Conservation (phyloP, 495 filamentous ascomycete species). For the Beverwykella pulmonaria region DNA sequence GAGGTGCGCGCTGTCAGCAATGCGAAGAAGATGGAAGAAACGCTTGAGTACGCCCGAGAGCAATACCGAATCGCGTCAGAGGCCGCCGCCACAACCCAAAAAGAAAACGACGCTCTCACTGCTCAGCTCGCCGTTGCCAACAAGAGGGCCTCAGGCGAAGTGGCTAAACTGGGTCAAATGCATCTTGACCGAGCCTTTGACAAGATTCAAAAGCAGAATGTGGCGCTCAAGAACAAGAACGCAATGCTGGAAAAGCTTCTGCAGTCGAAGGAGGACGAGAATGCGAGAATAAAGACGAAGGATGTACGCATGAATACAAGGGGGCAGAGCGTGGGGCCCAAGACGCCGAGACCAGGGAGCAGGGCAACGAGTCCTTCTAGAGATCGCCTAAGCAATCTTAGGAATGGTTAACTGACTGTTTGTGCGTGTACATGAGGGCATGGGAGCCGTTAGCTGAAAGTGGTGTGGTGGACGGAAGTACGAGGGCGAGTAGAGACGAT, state of each 20-base stretch:
- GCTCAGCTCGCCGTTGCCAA: neutral
- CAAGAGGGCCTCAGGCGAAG: constrained; percentile 5
- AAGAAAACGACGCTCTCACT: neutral
- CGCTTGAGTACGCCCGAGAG: constrained; percentile 16
- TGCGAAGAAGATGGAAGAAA: constrained; percentile 2
- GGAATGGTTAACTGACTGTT: constrained; percentile 12
- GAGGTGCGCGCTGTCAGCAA: constrained; percentile 9
- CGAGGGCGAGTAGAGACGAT: no score
- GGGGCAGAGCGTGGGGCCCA: constrained; percentile 19
- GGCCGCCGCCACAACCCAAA: neutral
- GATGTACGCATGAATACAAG: constrained; percentile 30
- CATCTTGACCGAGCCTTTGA: neutral
- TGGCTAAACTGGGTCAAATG: constrained; percentile 1
- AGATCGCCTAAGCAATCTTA: constrained; percentile 18
- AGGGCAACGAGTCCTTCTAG: constrained; percentile 23
- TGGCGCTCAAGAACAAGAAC: neutral
- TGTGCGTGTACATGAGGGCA: no score
- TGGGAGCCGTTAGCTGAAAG: no score
- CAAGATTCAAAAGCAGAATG: neutral
- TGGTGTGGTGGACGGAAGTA: no score
- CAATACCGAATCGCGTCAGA: constrained; percentile 18
- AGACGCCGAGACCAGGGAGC: constrained; percentile 23
- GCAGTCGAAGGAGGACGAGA: constrained; percentile 11
- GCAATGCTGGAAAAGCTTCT: constrained; percentile 17
- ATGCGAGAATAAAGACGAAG: constrained; percentile 9